Conservation (phyloP, 805 yeast species). For the Barnettozyma botsteinii region DNA sequence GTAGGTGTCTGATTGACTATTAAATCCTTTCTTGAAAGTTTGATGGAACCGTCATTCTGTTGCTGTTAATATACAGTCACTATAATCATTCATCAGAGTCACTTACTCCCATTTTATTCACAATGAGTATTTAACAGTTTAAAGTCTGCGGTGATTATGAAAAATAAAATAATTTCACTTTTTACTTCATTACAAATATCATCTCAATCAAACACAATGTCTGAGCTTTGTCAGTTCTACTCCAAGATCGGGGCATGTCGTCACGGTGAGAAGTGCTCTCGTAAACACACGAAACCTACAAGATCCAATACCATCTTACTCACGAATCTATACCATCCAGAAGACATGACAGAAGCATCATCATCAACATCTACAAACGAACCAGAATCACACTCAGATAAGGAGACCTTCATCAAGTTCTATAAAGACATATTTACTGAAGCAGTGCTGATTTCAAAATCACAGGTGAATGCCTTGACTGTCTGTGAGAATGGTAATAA, state of each 20-base stretch:
- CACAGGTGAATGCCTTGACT: constrained; percentile 53
- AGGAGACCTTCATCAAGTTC: constrained; percentile 48
- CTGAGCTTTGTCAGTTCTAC: constrained; percentile 50
- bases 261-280: constrained; percentile 83
- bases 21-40: constrained; percentile 39
- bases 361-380: too few relatives aligned
- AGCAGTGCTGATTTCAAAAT: constrained; percentile 35
- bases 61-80: background rate
- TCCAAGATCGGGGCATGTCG: constrained; percentile 87
- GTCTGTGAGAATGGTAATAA: constrained; percentile 81
- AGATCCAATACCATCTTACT: constrained; percentile 60
- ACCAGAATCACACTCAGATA: constrained; percentile 25
- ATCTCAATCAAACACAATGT: constrained; percentile 6
- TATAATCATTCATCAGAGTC: background rate
- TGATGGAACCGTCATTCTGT: constrained; percentile 3
- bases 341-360: constrained; percentile 26
- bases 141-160: too few relatives aligned
- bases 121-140: too few relatives aligned
- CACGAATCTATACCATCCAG: constrained; percentile 62
- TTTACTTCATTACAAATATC: background rate
- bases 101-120: background rate
- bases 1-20: constrained; percentile 17
- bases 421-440: constrained; percentile 70
- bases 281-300: constrained; percentile 63
- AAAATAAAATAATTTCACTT: too few relatives aligned